Evolutionary conservation across 2,329 filamentous ascomycete genomes (phyloP).

Genomic region (Phaeosphaeria sp.): DNA sequence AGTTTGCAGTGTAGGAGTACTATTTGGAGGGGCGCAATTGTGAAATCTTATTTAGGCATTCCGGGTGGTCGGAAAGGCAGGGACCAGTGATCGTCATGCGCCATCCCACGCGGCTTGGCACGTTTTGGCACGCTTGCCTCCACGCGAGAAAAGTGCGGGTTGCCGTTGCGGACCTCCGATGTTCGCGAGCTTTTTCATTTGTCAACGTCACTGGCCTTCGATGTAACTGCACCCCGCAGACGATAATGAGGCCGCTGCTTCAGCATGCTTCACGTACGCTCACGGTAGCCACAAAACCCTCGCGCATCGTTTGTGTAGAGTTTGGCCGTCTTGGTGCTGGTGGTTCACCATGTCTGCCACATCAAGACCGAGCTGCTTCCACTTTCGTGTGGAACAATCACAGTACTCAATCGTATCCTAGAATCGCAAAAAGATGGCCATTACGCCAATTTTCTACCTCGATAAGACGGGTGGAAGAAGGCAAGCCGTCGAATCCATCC

Average conservation of each 20-base stretch:
- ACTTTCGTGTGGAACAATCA: conserved; percentile 11
- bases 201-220: conserved; percentile 17
- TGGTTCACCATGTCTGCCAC: conserved; percentile 36
- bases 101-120: conserved; percentile 33
- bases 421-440: conserved; percentile 2
- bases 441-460: conserved; percentile 29
- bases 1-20: conserved; percentile 6
- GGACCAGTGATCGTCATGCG: conserved; percentile 23
- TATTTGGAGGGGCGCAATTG: conserved; percentile 17
- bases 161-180: conserved; percentile 20
- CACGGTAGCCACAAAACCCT: conserved; percentile 16
- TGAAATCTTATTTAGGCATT: conserved; percentile 24
- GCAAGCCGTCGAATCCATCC: conserved; percentile 18
- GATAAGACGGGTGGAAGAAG: conserved; percentile 26
- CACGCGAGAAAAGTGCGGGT: conserved; percentile 11
- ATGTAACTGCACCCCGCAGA: conserved; percentile 32
- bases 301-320: conserved; percentile 12
- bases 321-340: conserved; percentile 14
- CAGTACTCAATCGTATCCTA: conserved; percentile 10
- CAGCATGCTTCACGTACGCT: conserved; percentile 49
- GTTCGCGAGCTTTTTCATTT: conserved; percentile 16
- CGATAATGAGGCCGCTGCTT: conserved; percentile 50
- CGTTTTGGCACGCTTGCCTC: conserved; percentile 20
- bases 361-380: conserved; percentile 36
- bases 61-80: conserved; percentile 20